Base-by-base conservation (phyloP, 371 early-diverging fungal species). In the Dinochytrium kinnereticum region DNA sequence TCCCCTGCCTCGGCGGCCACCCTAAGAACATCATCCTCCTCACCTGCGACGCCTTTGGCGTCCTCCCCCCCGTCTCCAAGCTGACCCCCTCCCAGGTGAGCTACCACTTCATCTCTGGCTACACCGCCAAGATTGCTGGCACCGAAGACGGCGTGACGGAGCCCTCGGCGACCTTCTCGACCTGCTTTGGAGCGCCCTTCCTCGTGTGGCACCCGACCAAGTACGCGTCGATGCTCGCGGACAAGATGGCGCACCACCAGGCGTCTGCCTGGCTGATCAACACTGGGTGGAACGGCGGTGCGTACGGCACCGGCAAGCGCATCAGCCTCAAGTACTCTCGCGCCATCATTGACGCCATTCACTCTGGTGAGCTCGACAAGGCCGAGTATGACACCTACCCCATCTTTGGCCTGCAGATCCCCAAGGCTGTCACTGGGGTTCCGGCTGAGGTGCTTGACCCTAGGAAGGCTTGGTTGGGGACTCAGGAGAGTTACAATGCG, bases 31-130 rank as follows among this genome's bases (percentile, higher is more conserved):
- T 98, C 75, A 93, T 98, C 82, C 85, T 98, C 79, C 85, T 98
- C 78, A 98, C 98, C 33, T 97, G 97, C 84, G 98, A 98, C 79
- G 98, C 97, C 72, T 97, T 97, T 81, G 98, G 98, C 77, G 96
- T 98, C 59, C 85, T 98, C 39, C 98, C 98, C 15, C 98, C 97
- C 57, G 86, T 98, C 50, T 89, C 97, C 78, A 94, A 94, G 81
- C 87, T 98, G 72, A 92, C 92, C 1, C 82, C 95, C 3, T 91
- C 89, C 13, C 98, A 98, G 81, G 96, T 94, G 80, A 96, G 96
- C 94, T 98, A 97, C 88, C 98, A 97, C 86, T 98, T 98, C 85
- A 96, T 98, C 76, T 75, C 76, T 59, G 88, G 88, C 36, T 88
- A 86, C 81, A 86, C 88, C 37, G 86, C 87, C 68, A 86, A 86